A percentile compares a stretch with the other conserved stretches of the same genome.
Conservation (phyloP, 352 stramenopile species). For the Albugo laibachii region DNA sequence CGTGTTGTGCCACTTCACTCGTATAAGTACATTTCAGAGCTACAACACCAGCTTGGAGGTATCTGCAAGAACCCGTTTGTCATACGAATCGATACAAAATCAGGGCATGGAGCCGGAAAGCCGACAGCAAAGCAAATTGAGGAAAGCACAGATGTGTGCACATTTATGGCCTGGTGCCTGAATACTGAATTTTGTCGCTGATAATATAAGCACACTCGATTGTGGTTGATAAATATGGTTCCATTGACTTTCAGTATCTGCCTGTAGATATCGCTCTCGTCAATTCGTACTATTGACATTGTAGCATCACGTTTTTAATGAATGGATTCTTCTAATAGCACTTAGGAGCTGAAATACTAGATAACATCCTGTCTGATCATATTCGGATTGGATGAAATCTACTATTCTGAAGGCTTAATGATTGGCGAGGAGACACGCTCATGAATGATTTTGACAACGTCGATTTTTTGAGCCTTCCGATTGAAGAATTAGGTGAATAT, state of each 20-base stretch:
- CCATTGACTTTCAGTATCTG: too few species aligned
- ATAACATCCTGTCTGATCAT: too few species aligned
- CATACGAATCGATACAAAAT: slow-evolving; percentile 81
- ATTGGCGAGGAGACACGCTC: too few species aligned
- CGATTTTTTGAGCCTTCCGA: slow-evolving; percentile 49
- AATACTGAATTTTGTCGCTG: slow-evolving; percentile 23
- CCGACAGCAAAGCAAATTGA: slow-evolving; percentile 78
- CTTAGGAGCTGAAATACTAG: too few species aligned
- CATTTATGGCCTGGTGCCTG: slow-evolving; percentile 68
- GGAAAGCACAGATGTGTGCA: slow-evolving; percentile 68
- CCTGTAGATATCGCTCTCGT: too few species aligned
- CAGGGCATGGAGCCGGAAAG: slow-evolving; percentile 76
- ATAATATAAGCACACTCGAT: not conserved
- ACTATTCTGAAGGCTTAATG: too few species aligned
- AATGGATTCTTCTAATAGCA: too few species aligned
- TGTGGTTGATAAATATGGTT: too few species aligned
- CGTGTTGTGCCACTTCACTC: slow-evolving; percentile 79
- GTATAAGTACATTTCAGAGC: slow-evolving; percentile 78
- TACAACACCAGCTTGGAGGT: slow-evolving; percentile 58
- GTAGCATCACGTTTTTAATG: too few species aligned
- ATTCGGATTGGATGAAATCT: too few species aligned
- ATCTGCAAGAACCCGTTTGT: slow-evolving; percentile 68
- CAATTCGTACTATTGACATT: too few species aligned
- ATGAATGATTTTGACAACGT: slow-evolving; percentile 11
- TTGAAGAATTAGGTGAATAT: slow-evolving; percentile 54